phyloP scores from a whole-genome alignment of 1,284 basidiomycete species.

The Pascua sp. region DNA sequence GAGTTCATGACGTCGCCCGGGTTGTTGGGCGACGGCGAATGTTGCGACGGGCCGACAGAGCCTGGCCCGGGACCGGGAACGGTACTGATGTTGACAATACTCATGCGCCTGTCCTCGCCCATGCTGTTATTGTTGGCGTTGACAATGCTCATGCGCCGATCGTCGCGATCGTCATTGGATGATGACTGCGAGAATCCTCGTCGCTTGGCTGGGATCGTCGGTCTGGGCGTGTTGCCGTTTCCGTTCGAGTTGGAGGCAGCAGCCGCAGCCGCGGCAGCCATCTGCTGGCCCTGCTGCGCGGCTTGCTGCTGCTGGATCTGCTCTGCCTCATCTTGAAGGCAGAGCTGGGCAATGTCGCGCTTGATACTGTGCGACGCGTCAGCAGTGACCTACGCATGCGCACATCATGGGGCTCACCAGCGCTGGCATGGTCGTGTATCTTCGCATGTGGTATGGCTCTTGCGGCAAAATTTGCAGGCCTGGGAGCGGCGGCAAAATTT shows the following conservation, averaged over 20 bases:
- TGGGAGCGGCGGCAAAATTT: background rate
- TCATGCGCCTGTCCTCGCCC: too few relatives aligned
- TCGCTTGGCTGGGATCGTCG: constrained; percentile 13
- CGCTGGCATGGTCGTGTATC: constrained; percentile 20
- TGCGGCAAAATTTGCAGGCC: constrained; percentile 24
- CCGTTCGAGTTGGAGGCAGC: background rate
- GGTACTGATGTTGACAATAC: too few relatives aligned
- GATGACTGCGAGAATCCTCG: constrained; percentile 6
- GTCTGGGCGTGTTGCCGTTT: background rate
- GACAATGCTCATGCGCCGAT: background rate
- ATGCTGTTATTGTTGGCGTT: background rate
- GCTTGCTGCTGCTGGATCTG: constrained; percentile 17
- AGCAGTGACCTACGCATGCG: background rate
- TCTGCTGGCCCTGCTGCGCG: constrained; percentile 15
- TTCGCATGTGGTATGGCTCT: constrained; percentile 19
- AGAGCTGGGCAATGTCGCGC: constrained; percentile 20
- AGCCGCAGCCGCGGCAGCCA: constrained; percentile 6
- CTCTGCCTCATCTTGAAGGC: constrained; percentile 17
- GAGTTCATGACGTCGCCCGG: background rate
- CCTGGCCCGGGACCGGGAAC: too few relatives aligned
- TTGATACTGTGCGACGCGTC: constrained; percentile 13
- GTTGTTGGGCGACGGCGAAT: background rate
- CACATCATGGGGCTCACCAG: constrained; percentile 9
- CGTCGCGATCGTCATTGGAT: background rate
- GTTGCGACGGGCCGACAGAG: too few relatives aligned